These are phyloP conservation scores for Elymus sibiricus DNA, from an alignment of 176 grass and related monocot genomes.

Conservation along the genomic window DNA sequence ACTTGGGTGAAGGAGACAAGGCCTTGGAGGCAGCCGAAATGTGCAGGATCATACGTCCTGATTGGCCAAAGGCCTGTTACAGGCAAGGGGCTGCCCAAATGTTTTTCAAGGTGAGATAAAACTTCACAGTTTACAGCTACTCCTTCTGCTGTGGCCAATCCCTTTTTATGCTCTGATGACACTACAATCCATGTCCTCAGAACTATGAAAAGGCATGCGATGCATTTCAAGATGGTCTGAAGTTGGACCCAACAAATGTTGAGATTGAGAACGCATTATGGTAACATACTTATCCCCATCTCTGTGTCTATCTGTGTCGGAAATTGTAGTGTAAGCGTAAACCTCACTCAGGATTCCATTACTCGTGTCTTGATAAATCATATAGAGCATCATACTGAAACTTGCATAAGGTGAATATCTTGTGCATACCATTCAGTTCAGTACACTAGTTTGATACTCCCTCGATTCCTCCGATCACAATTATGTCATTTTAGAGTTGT, in stretches of 20 bases:
- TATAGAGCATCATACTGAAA: too few relatives aligned
- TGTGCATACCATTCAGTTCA: too few relatives aligned
- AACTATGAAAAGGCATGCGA: conserved; percentile 37
- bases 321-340: background rate
- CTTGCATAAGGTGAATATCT: too few relatives aligned
- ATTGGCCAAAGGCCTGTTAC: conserved; percentile 42
- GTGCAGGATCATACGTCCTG: too few relatives aligned
- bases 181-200: conserved; percentile 1
- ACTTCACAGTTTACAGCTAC: background rate
- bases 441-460: too few relatives aligned
- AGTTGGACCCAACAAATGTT: conserved; percentile 16
- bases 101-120: conserved; percentile 33
- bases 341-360: background rate
- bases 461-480: too few relatives aligned
- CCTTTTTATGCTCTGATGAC: background rate
- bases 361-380: background rate
- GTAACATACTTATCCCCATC: background rate
- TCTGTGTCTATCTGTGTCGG: too few relatives aligned
- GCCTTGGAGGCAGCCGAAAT: too few relatives aligned
- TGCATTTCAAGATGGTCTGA: conserved; percentile 34
- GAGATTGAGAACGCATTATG: conserved; percentile 13
- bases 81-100: conserved; percentile 31
- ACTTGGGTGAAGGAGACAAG: too few relatives aligned
- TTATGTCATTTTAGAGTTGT: too few relatives aligned
- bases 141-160: too few relatives aligned